Evolutionary conservation across 2,329 filamentous ascomycete species (phyloP), one percentile per base, ranked within the genome.

Genomic region (Onygenales sp.): DNA sequence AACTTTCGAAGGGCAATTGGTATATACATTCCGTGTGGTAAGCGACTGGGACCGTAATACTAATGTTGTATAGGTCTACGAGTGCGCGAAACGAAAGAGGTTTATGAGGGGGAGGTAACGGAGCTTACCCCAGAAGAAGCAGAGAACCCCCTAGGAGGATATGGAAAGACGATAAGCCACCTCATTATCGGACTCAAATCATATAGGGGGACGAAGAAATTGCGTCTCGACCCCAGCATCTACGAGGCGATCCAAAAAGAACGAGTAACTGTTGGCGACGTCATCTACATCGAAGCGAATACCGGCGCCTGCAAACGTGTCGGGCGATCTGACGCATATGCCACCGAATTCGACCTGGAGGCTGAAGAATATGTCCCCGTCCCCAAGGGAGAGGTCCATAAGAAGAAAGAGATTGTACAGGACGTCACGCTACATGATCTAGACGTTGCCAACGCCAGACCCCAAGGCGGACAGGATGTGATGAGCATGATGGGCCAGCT

Each of bases 401-500:
- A 98, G 82, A 97, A 96, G 83, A 98, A 98, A 78, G 93, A 98
- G 74, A 95, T 98, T 62, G 93, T 98, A 37, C 93, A 98, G 70
- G 93, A 98, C 65, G 93, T 98, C 58, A 96, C 93, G 45, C 80
- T 98, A 59, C 93, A 98, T 71, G 93, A 98, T 67, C 78, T 98
- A 53, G 93, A 98, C 66, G 86, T 97, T 58, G 93, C 93, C 59
- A 98, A 98, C 65, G 87, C 93, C 11, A 80, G 92, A 64, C 93
- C 93, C 4, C 90, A 97, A 75, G 93, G 93, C 51, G 93, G 93
- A 44, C 93, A 98, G 77, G 93, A 98, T 70, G 95, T 98, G 61
- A 97, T 98, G 91, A 96, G 91, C 76, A 97, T 98, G 93, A 97
- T 98, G 92, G 93, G 93, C 64, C 93, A 98, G 73, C 76, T 98